A percentile compares a stretch with the other conserved stretches of the same genome.
Conservation (phyloP, 2,329 filamentous ascomycete species). For the Cladosporium phlei region DNA sequence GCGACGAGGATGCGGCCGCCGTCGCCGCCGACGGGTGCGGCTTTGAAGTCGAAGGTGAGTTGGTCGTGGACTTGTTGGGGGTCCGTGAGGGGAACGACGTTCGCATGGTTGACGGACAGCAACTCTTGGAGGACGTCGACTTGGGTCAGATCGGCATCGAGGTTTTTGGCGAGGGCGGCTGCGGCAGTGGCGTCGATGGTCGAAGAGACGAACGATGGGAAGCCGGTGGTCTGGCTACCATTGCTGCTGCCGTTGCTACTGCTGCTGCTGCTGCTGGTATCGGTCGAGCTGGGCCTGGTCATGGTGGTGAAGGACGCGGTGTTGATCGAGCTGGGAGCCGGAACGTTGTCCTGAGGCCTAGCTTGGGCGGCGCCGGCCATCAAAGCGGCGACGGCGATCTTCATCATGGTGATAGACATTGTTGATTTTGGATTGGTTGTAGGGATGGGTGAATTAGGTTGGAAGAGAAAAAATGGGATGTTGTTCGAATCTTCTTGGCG, state of each 20-base stretch:
- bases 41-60: slow-evolving; percentile 62
- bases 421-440: slow-evolving; percentile 1
- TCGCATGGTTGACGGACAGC: slow-evolving; percentile 29
- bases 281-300: slow-evolving; percentile 24
- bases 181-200: slow-evolving; percentile 15
- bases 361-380: slow-evolving; percentile 31
- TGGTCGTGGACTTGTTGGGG: slow-evolving; percentile 27
- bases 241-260: slow-evolving; percentile 16
- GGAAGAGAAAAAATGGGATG: not conserved
- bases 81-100: slow-evolving; percentile 28
- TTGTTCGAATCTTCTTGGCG: slow-evolving; percentile 4
- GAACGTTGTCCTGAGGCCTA: slow-evolving; percentile 21
- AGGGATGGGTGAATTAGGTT: not conserved
- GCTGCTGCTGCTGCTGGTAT: slow-evolving; percentile 11
- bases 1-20: slow-evolving; percentile 21
- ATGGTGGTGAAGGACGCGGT: slow-evolving; percentile 55
- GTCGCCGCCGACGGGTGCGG: slow-evolving; percentile 25
- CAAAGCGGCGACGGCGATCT: slow-evolving; percentile 32
- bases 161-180: slow-evolving; percentile 20
- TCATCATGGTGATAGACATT: slow-evolving; percentile 34
- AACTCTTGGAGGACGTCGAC: slow-evolving; percentile 38
- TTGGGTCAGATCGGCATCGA: slow-evolving; percentile 31
- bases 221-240: slow-evolving; percentile 10
- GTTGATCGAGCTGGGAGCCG: slow-evolving; percentile 32
- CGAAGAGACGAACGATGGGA: slow-evolving; percentile 12